Evolutionary conservation across 202 grass and related monocot species (phyloP), one percentile per base, ranked within the genome.

Genomic region (Elaeis oleifera): DNA sequence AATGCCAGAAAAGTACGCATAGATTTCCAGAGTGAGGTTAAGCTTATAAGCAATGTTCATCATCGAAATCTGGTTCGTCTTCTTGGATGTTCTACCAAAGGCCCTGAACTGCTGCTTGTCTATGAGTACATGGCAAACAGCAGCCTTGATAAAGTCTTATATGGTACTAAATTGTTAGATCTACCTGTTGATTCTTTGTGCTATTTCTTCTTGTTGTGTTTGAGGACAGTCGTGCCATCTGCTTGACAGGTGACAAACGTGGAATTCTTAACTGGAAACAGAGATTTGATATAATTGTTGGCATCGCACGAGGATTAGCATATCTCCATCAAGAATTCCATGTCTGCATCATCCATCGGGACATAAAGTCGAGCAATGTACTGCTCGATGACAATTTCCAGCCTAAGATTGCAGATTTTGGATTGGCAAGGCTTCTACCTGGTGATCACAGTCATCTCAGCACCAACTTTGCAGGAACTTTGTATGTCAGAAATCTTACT

Each of bases 321-420:
- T 24, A 68, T 18, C 65, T 68, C 1, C 65, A 68, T 17, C 26
- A 68, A 28, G 39, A 68, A 18, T 56, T 27, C 5, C 54, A 68
- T 11, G 28, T 68, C 5, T 55, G 52, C 54, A 56, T 68, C 15
- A 68, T 68, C 5, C 65, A 68, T 39, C 54, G 65, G 14, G 65
- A 68, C 18, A 68, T 68, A 17, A 68, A 68, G 55, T 51, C 65
- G 3, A 68, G 65, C 52, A 68, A 68, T 18, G 32, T 68, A 11
- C 11, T 68, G 17, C 36, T 68, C 16, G 65, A 68, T 36, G 6
- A 32, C 6, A 56, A 68, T 17, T 68, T 56, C 52, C 17, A n/a
- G 55, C 5, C 65, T 36, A 68, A 68, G 52, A 68, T 68, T 22
- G 65, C 65, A 1, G 65, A 68, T 54, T 68, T 68, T 68, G 65